phyloP scores from a whole-genome alignment of 495 filamentous ascomycete genomes.

The Penicillium cataractarum region DNA sequence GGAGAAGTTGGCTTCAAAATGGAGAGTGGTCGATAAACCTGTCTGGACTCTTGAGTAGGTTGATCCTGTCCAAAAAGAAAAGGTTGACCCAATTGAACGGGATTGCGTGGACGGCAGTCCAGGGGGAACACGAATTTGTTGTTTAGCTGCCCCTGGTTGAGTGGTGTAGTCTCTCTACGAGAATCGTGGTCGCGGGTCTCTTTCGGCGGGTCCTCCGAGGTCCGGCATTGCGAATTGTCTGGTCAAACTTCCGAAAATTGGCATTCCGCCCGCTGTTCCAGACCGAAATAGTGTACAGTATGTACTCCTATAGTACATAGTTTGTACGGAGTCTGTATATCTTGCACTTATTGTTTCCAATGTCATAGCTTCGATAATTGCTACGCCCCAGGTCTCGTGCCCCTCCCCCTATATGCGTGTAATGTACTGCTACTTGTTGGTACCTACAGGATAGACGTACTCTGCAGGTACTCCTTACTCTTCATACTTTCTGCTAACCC shows the following conservation, averaged over 20 bases:
- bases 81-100: background rate
- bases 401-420: background rate
- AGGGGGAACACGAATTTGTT: background rate
- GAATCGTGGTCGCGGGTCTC: slow-evolving; percentile 6
- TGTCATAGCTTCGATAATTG: background rate
- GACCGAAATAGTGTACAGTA: too few species aligned
- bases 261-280: background rate
- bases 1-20: too few species aligned
- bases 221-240: background rate
- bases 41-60: too few species aligned
- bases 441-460: slow-evolving; percentile 1
- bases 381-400: slow-evolving; percentile 7
- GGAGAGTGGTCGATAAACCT: too few species aligned
- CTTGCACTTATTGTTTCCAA: background rate
- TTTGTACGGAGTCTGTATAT: background rate
- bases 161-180: too few species aligned
- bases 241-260: background rate
- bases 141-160: slow-evolving; percentile 7
- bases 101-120: background rate
- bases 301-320: too few species aligned
- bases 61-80: background rate
- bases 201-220: slow-evolving; percentile 6
- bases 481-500: slow-evolving; percentile 2
- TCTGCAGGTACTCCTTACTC: slow-evolving; percentile 12
- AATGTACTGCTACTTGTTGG: background rate